phyloP scores from a whole-genome alignment of 1,139 yeast species.

The Citeromyces hawaiiensis region DNA sequence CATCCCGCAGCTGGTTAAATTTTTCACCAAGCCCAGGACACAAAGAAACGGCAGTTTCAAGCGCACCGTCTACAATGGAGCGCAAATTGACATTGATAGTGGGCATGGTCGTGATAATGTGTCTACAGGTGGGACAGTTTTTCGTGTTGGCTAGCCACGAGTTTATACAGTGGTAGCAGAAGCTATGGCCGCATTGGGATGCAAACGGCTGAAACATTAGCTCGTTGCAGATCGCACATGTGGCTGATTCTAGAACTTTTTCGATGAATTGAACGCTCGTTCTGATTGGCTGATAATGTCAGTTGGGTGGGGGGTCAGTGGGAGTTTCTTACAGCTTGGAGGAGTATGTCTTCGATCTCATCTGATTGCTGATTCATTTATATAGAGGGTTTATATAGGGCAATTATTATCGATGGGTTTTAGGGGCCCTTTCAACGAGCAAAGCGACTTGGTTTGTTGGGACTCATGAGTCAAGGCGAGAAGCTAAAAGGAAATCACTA shows the following conservation, averaged over 20 bases:
- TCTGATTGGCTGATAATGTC: background rate
- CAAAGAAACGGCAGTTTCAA: conserved; percentile 13
- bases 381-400: background rate
- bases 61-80: conserved; percentile 7
- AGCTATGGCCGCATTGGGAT: conserved; percentile 14
- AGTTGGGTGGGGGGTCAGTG: background rate
- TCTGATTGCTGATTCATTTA: background rate
- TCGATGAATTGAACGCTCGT: background rate
- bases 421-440: too few species aligned
- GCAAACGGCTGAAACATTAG: conserved; percentile 14
- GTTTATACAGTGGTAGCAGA: conserved; percentile 34
- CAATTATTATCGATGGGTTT: too few species aligned
- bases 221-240: conserved; percentile 15
- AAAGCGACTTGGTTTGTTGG: too few species aligned
- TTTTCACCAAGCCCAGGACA: conserved; percentile 7
- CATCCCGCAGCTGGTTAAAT: conserved; percentile 2
- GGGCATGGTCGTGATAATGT: conserved; percentile 26
- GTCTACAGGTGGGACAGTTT: conserved; percentile 76
- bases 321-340: background rate
- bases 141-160: conserved; percentile 63
- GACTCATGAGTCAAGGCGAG: too few species aligned
- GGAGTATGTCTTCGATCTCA: background rate
- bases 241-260: conserved; percentile 8
- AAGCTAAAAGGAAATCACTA: too few species aligned
- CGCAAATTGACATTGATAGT: conserved; percentile 12